Percentiles rank a stretch among this genome's conserved stretches.
Conservation (phyloP, 78 protist species). For the Capsaspora owczarzaki region DNA sequence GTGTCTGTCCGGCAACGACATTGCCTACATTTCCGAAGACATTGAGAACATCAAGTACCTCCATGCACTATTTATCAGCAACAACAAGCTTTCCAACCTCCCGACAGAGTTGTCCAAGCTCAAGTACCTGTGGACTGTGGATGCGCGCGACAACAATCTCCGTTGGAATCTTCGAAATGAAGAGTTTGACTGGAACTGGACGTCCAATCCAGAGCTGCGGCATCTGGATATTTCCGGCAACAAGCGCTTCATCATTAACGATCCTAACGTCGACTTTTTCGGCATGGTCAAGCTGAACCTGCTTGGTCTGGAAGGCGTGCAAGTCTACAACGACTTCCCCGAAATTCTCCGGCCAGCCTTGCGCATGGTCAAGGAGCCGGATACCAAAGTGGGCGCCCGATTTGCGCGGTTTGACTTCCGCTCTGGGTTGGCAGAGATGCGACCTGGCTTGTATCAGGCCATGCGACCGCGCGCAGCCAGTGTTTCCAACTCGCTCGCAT, state of each 20-base stretch:
- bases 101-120: too few species aligned
- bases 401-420: not conserved
- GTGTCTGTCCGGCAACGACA: not conserved
- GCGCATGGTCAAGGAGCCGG: not conserved
- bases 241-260: not conserved
- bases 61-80: not conserved
- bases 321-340: not conserved
- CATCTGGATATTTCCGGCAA: not conserved
- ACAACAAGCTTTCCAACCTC: too few species aligned
- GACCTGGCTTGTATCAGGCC: too few species aligned
- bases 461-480: too few species aligned
- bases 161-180: not conserved
- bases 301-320: not conserved
- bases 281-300: not conserved
- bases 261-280: not conserved
- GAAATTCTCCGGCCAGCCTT: not conserved
- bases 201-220: not conserved
- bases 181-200: not conserved
- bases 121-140: not conserved
- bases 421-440: not conserved
- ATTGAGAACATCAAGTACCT: not conserved
- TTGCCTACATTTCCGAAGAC: not conserved
- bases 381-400: too few species aligned
- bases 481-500: too few species aligned
- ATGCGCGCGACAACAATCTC: not conserved